phyloP scores from a whole-genome alignment of 345 rosid species.

The Pistacia integerrima region DNA sequence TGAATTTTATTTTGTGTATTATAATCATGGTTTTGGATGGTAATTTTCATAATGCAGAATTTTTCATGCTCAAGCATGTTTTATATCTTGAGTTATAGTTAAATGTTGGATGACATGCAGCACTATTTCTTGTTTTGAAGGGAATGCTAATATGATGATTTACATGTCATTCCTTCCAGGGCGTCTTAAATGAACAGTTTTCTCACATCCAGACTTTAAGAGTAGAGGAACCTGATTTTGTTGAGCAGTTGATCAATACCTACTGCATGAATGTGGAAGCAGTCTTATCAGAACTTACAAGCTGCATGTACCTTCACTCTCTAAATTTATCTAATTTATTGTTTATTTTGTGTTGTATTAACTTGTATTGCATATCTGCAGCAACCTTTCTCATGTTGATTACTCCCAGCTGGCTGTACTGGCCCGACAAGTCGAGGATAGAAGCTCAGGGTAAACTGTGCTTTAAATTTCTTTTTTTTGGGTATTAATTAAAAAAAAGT shows the following conservation, averaged over 20 bases:
- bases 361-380: conserved; percentile 26
- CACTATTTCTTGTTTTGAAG: conserved; percentile 1
- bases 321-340: conserved; percentile 5
- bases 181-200: conserved; percentile 39
- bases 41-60: conserved; percentile 2
- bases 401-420: conserved; percentile 34
- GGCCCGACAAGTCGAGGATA: conserved; percentile 36
- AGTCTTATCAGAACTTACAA: conserved; percentile 37
- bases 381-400: conserved; percentile 39
- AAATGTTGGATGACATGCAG: background rate
- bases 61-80: background rate
- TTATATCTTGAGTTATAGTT: conserved; percentile 9
- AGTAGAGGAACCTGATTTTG: conserved; percentile 40
- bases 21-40: background rate
- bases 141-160: background rate
- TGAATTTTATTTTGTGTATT: background rate
- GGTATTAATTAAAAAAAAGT: background rate
- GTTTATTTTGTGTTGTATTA: conserved; percentile 11
- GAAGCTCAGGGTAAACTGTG: conserved; percentile 43
- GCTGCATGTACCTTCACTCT: conserved; percentile 28
- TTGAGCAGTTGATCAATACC: conserved; percentile 37
- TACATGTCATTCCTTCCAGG: conserved; percentile 33
- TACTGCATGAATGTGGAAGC: conserved; percentile 40
- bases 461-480: background rate
- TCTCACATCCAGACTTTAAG: conserved; percentile 35